Conservation (phyloP, 163 green algal genomes). For the Chlorella variabilis region DNA sequence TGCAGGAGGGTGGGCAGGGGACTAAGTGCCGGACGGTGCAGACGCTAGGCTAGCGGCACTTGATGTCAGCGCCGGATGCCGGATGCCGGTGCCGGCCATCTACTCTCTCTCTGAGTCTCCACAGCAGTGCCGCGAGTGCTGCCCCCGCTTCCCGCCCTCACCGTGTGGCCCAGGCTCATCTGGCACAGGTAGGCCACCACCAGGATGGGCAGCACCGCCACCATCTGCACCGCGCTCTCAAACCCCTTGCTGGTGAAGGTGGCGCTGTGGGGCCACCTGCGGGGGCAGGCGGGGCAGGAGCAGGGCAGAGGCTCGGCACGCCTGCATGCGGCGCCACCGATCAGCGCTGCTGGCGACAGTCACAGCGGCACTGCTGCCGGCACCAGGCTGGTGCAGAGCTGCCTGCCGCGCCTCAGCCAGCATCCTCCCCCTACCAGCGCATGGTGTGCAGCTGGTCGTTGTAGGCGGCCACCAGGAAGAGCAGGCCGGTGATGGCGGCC, state of each 20-base stretch:
- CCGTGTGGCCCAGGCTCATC: constrained; percentile 27
- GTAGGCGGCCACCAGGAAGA: constrained; percentile 39
- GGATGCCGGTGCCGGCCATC: too few relatives aligned
- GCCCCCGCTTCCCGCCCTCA: too few relatives aligned
- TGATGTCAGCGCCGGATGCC: too few relatives aligned
- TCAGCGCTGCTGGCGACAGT: too few relatives aligned
- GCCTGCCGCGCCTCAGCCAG: not conserved
- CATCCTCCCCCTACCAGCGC: constrained; percentile 26
- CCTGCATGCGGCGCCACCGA: too few relatives aligned
- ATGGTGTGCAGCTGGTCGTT: constrained; percentile 40
- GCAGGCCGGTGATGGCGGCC: constrained; percentile 14
- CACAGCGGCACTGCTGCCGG: too few relatives aligned
- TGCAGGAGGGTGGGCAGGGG: not conserved
- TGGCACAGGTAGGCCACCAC: constrained; percentile 44
- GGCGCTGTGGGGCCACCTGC: constrained; percentile 36
- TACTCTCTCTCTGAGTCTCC: too few relatives aligned
- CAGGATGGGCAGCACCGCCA: constrained; percentile 40
- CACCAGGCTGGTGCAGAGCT: not conserved
- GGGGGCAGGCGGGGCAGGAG: too few relatives aligned
- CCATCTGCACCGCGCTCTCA: constrained; percentile 41
- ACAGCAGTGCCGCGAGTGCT: too few relatives aligned
- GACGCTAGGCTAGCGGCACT: too few relatives aligned
- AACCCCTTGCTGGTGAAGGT: constrained; percentile 38
- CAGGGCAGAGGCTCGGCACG: too few relatives aligned
- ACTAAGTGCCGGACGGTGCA: not conserved